phyloP scores from a whole-genome alignment of 257 asterid genomes.

The Solanum medicagineum region DNA sequence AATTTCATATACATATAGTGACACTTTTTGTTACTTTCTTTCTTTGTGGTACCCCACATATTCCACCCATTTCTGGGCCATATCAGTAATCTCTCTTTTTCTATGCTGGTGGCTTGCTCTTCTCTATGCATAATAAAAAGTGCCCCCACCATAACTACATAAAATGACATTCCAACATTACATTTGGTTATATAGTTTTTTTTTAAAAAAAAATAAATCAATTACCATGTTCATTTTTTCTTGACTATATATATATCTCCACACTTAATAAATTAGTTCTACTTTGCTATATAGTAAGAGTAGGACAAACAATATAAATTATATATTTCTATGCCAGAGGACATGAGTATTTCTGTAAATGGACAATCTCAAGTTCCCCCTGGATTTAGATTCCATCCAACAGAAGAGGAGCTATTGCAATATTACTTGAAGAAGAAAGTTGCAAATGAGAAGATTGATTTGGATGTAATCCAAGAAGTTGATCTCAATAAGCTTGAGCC shows the following conservation, averaged over 20 bases:
- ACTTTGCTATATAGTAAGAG: not conserved
- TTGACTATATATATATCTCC: not conserved
- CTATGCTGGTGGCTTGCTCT: slow-evolving; percentile 12
- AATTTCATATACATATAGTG: not conserved
- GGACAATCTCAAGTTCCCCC: slow-evolving; percentile 90
- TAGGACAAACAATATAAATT: not conserved
- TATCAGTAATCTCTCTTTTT: not conserved
- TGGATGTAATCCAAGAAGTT: slow-evolving; percentile 78
- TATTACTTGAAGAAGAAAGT: slow-evolving; percentile 80
- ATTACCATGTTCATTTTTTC: not conserved
- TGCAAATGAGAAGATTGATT: slow-evolving; percentile 58
- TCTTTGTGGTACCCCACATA: slow-evolving; percentile 3
- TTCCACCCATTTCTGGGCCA: slow-evolving; percentile 4
- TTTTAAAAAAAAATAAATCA: not conserved
- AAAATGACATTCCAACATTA: not conserved
- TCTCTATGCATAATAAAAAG: slow-evolving; percentile 3
- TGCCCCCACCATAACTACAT: slow-evolving; percentile 1
- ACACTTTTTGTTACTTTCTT: not conserved
- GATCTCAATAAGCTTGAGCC: slow-evolving; percentile 95
- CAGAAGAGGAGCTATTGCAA: slow-evolving; percentile 84
- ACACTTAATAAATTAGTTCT: not conserved
- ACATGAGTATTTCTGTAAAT: slow-evolving; percentile 66
- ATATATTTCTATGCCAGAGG: not conserved
- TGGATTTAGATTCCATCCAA: slow-evolving; percentile 86
- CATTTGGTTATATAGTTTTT: not conserved